Evolutionary conservation across 2,329 filamentous ascomycete genomes (phyloP), one percentile per base, ranked within the genome.

Genomic region (Herpotrichia juniperi): DNA sequence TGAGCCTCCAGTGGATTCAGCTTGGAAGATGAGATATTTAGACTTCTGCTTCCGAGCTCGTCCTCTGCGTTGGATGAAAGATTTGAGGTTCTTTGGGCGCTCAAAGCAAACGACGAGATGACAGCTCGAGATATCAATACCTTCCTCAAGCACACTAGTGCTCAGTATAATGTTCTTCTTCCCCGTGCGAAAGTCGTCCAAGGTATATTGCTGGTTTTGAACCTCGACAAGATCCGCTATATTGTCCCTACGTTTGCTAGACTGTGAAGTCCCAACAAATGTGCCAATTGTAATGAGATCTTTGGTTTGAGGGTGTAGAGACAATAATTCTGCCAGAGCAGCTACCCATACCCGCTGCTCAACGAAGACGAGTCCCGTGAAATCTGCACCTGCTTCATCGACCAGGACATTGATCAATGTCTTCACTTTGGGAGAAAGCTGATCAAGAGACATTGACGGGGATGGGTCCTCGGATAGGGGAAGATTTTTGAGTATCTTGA

Each of bases 41-140:
- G 85, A 88, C 10, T 79, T 69, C 43, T 79, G 71, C 53, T 81
- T 80, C 43, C 87, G 78, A 14, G 87, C 87, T 54, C 87, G 78
- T 2, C 87, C 87, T 21, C 87, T 79, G 31, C 86, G 77, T 63
- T 89, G 87, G 2, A 89, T 77, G 60, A 86, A 89, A 0, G 85
- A 85, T 50, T 85, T 85, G 28, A 89, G 67, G 54, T 85, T 87
- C 24, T 78, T 76, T 0, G 86, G 86, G 22, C 76, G 76, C 57
- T 88, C 82, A 62, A 85, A 89, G 57, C 84, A 87, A 11, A 89
- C 77, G 1, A 89, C 86, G 19, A 86, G 61, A 60, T 87, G 84
- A 59, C 86, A 89, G 2, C 81, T 81, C n/a, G 81, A 80, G 2
- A 87, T 74, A 59, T 87, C 84, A 25, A 87, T 82, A 0, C 84